Percentiles rank a stretch among this genome's conserved stretches.
phyloP scores from a whole-genome alignment of 768 basidiomycete species.

The Aureoboletus auriporus region DNA sequence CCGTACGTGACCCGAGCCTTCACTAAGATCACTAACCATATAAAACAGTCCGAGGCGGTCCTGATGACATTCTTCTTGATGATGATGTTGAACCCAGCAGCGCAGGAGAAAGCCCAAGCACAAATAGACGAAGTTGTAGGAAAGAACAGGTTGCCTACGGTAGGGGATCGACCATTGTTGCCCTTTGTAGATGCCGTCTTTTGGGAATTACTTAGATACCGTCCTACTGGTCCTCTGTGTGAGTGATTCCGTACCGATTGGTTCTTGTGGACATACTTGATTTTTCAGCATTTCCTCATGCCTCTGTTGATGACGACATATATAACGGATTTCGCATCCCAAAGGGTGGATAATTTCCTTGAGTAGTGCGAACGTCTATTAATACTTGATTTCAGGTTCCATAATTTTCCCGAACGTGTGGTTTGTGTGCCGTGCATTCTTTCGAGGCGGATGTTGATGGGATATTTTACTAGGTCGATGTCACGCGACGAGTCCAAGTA shows the following conservation, averaged over 20 bases:
- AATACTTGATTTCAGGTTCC: background rate
- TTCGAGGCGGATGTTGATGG: no score
- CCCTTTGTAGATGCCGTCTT: background rate
- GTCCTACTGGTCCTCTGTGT: background rate
- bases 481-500: conserved; percentile 24
- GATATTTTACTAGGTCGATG: conserved; percentile 5
- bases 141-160: background rate
- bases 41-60: background rate
- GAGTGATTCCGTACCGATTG: background rate
- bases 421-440: background rate
- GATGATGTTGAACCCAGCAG: background rate
- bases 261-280: no score
- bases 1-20: background rate
- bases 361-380: background rate
- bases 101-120: background rate
- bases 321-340: conserved; percentile 48
- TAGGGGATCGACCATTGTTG: background rate
- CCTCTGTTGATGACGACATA: conserved; percentile 32
- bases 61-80: background rate
- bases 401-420: background rate
- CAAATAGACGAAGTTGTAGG: background rate
- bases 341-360: conserved; percentile 12
- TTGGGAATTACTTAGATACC: background rate
- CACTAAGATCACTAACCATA: background rate
- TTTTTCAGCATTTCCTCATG: conserved; percentile 21